phyloP scores from a whole-genome alignment of 192 early-diverging fungal genomes.

The Podila epigama region DNA sequence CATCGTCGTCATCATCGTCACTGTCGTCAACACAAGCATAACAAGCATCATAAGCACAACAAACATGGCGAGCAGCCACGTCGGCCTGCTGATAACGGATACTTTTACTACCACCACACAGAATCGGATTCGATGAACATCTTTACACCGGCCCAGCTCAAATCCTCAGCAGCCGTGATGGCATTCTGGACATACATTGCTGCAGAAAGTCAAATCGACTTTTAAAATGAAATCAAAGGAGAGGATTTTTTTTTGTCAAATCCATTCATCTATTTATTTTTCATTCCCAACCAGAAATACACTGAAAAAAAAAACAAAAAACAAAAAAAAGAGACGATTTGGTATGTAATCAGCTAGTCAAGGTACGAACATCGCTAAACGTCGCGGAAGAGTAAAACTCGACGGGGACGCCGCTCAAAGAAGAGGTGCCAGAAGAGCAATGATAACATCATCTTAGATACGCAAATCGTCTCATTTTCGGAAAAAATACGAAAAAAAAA shows the following conservation, averaged over 20 bases:
- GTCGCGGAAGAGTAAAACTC: constrained; percentile 45
- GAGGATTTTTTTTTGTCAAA: background rate
- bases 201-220: constrained; percentile 50
- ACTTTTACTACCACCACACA: constrained; percentile 67
- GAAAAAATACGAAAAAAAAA: background rate
- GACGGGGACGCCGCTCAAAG: constrained; percentile 45
- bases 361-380: constrained; percentile 38
- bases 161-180: constrained; percentile 59
- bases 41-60: background rate
- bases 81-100: constrained; percentile 45
- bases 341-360: constrained; percentile 49
- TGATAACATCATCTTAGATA: constrained; percentile 43
- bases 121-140: constrained; percentile 55
- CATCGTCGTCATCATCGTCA: background rate
- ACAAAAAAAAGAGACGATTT: background rate
- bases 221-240: constrained; percentile 18
- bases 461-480: background rate
- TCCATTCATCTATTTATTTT: constrained; percentile 1
- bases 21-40: background rate
- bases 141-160: constrained; percentile 57
- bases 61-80: background rate
- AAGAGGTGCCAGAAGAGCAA: constrained; percentile 51
- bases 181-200: constrained; percentile 64
- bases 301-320: background rate
- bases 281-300: background rate